Evolutionary conservation across 2,329 filamentous ascomycete genomes (phyloP), one percentile per base, ranked within the genome.

Genomic region (Paraphaeosphaeria minitans): DNA sequence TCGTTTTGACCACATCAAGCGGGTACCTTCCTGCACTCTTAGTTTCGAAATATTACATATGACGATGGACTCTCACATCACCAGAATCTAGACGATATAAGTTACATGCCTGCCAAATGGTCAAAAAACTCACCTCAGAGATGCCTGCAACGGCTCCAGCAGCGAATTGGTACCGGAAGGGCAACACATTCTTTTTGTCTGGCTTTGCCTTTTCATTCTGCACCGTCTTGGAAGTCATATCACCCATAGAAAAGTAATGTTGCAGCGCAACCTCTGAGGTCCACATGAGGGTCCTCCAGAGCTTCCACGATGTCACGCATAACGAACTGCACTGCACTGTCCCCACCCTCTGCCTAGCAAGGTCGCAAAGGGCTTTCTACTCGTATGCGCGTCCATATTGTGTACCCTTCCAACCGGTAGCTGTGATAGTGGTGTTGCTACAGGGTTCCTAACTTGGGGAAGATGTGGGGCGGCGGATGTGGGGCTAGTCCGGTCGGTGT

Each of bases 101-200:
- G 55, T 21, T 33, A 16, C 7, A 43, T 13, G 35, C 7, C 12
- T 3, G 24, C 4, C 9, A 14, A 10, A 13, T n/a, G 19, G 4
- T 22, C n/a, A 35, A 29, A 21, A 49, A 21, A 22, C 58, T 57
- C 16, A 66, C 66, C 60, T 68, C 66, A 12, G 66, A 68, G 19
- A 67, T 62, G 6, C 66, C 66, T 7, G 66, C 66, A 14, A 66
- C 63, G 50, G 66, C 66, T n/a, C 66, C 66, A 55, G 66, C 66
- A 56, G 66, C 66, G 48, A 74, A 74, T n/a, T 74, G 70, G 56
- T 74, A 74, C 53, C 63, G 48, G 39, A 74, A 74, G 0, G 71
- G 69, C 43, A 72, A 43, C 19, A 58, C 47, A 33, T 61, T 64
- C 10, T 51, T 35, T 21, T 59, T 62, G 21, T 51, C 52, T 12